phyloP scores from a whole-genome alignment of 306 rosid species.

The Ormosia semicastrata region DNA sequence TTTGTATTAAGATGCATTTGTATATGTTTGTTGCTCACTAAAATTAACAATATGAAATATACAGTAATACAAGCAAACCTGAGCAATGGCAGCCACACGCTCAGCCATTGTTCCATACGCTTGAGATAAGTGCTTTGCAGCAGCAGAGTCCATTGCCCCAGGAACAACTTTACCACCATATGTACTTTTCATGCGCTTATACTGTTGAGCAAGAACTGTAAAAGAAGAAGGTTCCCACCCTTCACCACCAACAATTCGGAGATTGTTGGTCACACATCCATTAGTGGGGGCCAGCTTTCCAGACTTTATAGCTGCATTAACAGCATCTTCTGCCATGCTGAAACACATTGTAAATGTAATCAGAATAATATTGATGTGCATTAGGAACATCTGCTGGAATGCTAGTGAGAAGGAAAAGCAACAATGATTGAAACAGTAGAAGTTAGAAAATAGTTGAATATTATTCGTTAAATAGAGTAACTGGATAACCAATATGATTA shows the following conservation, averaged over 20 bases:
- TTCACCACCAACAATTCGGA: slow-evolving; percentile 80
- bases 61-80: slow-evolving; percentile 58
- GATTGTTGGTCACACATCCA: slow-evolving; percentile 63
- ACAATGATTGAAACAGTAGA: not conserved
- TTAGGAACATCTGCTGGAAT: slow-evolving; percentile 17
- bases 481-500: not conserved
- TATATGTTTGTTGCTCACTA: not conserved
- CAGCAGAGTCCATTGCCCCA: slow-evolving; percentile 83
- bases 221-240: slow-evolving; percentile 94
- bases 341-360: slow-evolving; percentile 26
- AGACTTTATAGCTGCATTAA: slow-evolving; percentile 84
- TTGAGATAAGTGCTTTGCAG: slow-evolving; percentile 85
- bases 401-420: slow-evolving; percentile 17
- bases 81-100: slow-evolving; percentile 90
- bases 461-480: not conserved
- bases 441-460: not conserved
- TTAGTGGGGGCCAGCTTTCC: slow-evolving; percentile 75
- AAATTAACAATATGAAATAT: slow-evolving; percentile 13
- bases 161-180: slow-evolving; percentile 82
- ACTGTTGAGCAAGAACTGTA: slow-evolving; percentile 91
- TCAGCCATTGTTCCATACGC: slow-evolving; percentile 90
- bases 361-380: slow-evolving; percentile 29
- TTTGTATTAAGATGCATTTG: slow-evolving; percentile 9
- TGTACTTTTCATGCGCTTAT: slow-evolving; percentile 81
- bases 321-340: slow-evolving; percentile 99